Evolutionary conservation across 2,329 filamentous ascomycete species (phyloP).

Genomic region (Venturia asperata): DNA sequence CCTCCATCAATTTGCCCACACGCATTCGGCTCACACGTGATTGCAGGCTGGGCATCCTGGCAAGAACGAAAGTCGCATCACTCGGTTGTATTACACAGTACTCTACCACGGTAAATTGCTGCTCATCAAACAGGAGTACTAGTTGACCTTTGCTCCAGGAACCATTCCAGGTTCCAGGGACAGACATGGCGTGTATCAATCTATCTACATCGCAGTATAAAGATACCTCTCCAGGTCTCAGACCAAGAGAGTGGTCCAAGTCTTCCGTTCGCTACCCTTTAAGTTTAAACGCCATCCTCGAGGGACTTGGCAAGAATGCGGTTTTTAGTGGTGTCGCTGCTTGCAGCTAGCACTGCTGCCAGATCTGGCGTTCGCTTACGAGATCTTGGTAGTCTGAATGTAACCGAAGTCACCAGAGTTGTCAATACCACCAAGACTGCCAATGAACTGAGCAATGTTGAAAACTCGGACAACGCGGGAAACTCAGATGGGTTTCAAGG

Average conservation of each 20-base stretch:
- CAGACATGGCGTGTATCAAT: neutral
- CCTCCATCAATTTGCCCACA: neutral
- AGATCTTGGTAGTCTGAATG: neutral
- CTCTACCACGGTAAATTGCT: neutral
- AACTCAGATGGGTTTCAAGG: neutral
- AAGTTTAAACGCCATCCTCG: neutral
- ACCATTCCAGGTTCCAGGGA: neutral
- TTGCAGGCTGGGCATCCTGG: neutral
- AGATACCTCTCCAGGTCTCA: neutral
- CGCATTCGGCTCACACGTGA: neutral
- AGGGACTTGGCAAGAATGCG: neutral
- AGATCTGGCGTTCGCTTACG: neutral
- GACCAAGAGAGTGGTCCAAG: neutral
- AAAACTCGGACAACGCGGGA: neutral
- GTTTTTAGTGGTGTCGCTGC: conserved; percentile 2
- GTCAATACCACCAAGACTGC: neutral
- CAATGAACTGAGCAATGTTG: neutral
- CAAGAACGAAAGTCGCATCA: neutral
- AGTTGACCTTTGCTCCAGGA: neutral
- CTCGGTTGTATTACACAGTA: too few relatives aligned
- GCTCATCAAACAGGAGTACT: neutral
- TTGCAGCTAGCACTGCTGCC: neutral
- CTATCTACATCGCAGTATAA: neutral
- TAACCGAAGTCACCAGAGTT: neutral
- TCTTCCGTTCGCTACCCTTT: neutral